Percentiles rank a stretch among this genome's conserved stretches.
These are phyloP conservation scores for Bifiguratus adelaidae DNA, from an alignment of 192 early-diverging fungal genomes.

Conservation along the genomic window DNA sequence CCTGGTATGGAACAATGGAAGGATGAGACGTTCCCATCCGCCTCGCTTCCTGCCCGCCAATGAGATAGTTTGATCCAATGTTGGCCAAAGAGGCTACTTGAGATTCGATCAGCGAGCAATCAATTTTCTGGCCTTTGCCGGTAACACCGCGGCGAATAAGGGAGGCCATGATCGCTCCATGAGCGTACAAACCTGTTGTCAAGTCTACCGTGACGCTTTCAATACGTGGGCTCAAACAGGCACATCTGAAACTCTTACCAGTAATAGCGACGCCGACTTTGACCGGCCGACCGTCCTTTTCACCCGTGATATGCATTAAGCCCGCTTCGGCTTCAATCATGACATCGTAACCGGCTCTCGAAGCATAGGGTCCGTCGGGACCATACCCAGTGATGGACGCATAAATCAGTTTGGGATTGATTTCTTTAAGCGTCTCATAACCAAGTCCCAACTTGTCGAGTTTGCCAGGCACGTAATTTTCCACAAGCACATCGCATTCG, in stretches of 20 bases:
- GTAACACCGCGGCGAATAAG: conserved; percentile 55
- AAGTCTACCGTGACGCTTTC: conserved; percentile 28
- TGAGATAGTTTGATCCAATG: conserved; percentile 79
- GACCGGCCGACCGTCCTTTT: conserved; percentile 68
- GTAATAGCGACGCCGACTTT: conserved; percentile 98
- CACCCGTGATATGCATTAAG: conserved; percentile 95
- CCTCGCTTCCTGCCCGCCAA: conserved; percentile 67
- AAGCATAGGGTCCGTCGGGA: conserved; percentile 69
- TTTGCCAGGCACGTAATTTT: conserved; percentile 90
- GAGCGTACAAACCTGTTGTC: conserved; percentile 73
- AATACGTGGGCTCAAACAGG: conserved; percentile 1
- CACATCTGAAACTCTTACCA: conserved; percentile 34
- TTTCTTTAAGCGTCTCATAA: conserved; percentile 48
- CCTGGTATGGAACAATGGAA: conserved; percentile 90
- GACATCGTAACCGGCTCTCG: conserved; percentile 84
- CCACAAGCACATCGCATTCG: conserved; percentile 73
- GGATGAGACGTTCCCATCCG: conserved; percentile 85
- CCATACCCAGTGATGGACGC: conserved; percentile 86
- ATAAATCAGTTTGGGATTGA: conserved; percentile 81
- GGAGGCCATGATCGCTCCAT: conserved; percentile 87
- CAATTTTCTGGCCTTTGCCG: conserved; percentile 72
- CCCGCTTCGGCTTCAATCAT: conserved; percentile 85
- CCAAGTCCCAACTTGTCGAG: conserved; percentile 65
- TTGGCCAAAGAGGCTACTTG: conserved; percentile 86
- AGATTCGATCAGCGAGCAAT: conserved; percentile 79